Conservation (phyloP, 441 rosid species). For the Gossypium armourianum region DNA sequence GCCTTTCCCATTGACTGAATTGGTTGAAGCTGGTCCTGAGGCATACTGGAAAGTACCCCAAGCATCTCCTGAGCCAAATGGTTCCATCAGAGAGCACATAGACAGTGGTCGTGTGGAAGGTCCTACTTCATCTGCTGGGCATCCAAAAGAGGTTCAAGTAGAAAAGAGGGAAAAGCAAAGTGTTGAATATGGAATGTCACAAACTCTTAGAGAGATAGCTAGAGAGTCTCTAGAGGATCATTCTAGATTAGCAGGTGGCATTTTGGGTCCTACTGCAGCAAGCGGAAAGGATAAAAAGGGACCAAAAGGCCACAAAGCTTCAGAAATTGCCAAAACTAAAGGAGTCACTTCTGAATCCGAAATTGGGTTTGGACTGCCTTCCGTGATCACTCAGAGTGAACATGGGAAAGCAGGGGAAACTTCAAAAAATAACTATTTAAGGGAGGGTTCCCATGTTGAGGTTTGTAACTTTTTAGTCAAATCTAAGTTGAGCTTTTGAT, state of each 20-base stretch:
- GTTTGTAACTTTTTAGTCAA: slow-evolving; percentile 30
- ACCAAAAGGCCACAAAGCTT: slow-evolving; percentile 31
- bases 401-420: slow-evolving; percentile 29
- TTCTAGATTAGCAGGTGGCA: slow-evolving; percentile 32
- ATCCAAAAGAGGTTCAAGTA: slow-evolving; percentile 25
- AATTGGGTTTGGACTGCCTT: slow-evolving; percentile 29
- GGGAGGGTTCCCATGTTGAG: slow-evolving; percentile 82
- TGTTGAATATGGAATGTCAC: slow-evolving; percentile 27
- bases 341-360: slow-evolving; percentile 40
- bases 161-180: slow-evolving; percentile 25
- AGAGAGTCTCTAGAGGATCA: slow-evolving; percentile 33
- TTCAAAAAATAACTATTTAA: slow-evolving; percentile 34
- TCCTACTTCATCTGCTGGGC: slow-evolving; percentile 18
- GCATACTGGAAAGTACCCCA: slow-evolving; percentile 54
- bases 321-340: slow-evolving; percentile 33
- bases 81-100: slow-evolving; percentile 19
- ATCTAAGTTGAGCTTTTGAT: neutral
- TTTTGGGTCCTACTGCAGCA: slow-evolving; percentile 29
- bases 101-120: slow-evolving; percentile 18
- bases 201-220: slow-evolving; percentile 26
- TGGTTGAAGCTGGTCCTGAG: slow-evolving; percentile 58
- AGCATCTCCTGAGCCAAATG: slow-evolving; percentile 32
- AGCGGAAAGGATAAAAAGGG: slow-evolving; percentile 36
- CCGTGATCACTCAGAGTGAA: slow-evolving; percentile 25
- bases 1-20: slow-evolving; percentile 48